Conservation (phyloP, 805 yeast genomes). For the Sugiyamaella americana region DNA sequence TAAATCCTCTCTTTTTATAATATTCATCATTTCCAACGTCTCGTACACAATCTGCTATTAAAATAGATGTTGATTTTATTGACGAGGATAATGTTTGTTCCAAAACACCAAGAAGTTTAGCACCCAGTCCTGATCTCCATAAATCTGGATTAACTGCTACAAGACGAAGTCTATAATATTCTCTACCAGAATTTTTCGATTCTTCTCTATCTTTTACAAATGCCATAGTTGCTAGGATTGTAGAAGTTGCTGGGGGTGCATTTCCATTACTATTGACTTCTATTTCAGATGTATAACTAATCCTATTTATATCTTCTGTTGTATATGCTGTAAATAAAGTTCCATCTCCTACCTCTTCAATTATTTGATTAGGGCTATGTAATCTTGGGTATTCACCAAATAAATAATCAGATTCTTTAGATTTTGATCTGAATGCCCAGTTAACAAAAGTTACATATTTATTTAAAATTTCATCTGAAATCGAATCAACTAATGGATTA, state of each 20-base stretch:
- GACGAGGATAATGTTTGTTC: background rate
- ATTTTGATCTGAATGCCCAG: background rate
- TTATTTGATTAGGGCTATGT: background rate
- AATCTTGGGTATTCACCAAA: background rate
- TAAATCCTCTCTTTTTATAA: slow-evolving; percentile 3
- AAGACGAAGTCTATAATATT: slow-evolving; percentile 1
- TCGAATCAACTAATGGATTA: too few relatives aligned
- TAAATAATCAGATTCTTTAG: background rate
- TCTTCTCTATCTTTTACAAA: background rate
- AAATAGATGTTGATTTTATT: background rate
- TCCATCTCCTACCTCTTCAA: background rate
- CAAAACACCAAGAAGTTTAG: background rate
- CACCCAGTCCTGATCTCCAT: slow-evolving; percentile 7
- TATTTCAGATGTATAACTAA: too few relatives aligned
- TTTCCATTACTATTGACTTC: too few relatives aligned
- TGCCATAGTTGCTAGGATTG: background rate
- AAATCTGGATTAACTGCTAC: slow-evolving; percentile 4
- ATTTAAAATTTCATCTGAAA: too few relatives aligned
- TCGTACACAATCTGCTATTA: slow-evolving; percentile 5
- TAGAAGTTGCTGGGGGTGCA: too few relatives aligned
- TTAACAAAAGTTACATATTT: too few relatives aligned
- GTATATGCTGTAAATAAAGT: background rate
- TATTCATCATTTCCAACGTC: slow-evolving; percentile 8
- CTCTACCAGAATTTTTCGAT: background rate
- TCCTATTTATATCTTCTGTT: too few relatives aligned